These are phyloP conservation scores for Lactarius pseudohatsudake DNA, from an alignment of 768 basidiomycete genomes.

Conservation along the genomic window DNA sequence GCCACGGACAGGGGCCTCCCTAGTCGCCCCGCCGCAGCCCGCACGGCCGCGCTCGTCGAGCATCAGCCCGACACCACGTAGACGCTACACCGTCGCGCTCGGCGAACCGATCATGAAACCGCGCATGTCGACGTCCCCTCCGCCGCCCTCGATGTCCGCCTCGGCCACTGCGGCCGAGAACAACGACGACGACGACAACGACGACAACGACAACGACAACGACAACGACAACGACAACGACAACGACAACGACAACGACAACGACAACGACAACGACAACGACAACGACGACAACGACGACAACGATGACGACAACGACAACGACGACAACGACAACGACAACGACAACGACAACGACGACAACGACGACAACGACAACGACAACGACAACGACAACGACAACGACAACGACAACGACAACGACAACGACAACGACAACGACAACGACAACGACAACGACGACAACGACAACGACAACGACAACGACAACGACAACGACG, in stretches of 20 bases:
- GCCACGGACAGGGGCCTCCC: background rate
- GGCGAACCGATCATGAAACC: slow-evolving; percentile 62
- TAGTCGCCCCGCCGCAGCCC: slow-evolving; percentile 38
- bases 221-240: slow-evolving; percentile 19
- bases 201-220: slow-evolving; percentile 29
- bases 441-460: slow-evolving; percentile 25
- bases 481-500: slow-evolving; percentile 26
- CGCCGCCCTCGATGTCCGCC: slow-evolving; percentile 28
- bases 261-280: slow-evolving; percentile 29
- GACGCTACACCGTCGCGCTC: slow-evolving; percentile 83
- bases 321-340: slow-evolving; percentile 24
- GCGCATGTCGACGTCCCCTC: slow-evolving; percentile 28
- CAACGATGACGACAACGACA: slow-evolving; percentile 7
- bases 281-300: slow-evolving; percentile 21
- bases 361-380: slow-evolving; percentile 24
- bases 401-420: too few species aligned
- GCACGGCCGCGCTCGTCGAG: slow-evolving; percentile 53
- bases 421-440: slow-evolving; percentile 16
- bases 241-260: slow-evolving; percentile 23
- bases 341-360: slow-evolving; percentile 25
- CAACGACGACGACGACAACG: slow-evolving; percentile 23
- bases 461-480: slow-evolving; percentile 20
- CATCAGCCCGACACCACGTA: slow-evolving; percentile 66
- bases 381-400: slow-evolving; percentile 24
- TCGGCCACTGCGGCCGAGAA: background rate